phyloP scores from a whole-genome alignment of 2,329 filamentous ascomycete genomes.

The Hirsutella minnesotensis region DNA sequence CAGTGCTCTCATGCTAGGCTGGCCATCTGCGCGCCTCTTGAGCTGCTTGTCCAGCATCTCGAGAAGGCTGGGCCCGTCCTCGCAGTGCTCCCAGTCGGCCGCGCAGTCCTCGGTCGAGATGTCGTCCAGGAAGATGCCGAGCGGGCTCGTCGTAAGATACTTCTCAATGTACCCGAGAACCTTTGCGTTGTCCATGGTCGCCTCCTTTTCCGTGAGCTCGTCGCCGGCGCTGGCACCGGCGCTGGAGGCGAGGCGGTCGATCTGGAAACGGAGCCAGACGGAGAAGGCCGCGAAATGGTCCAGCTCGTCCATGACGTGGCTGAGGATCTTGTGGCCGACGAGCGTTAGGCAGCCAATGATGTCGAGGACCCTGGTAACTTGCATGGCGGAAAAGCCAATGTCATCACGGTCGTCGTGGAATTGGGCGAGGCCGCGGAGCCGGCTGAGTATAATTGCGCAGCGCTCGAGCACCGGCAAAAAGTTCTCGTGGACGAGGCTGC shows the following conservation, averaged over 20 bases:
- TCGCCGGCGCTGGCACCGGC: slow-evolving; percentile 34
- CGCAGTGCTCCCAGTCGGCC: slow-evolving; percentile 29
- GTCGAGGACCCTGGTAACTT: slow-evolving; percentile 56
- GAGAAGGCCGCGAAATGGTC: slow-evolving; percentile 70
- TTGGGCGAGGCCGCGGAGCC: slow-evolving; percentile 70
- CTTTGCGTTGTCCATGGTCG: slow-evolving; percentile 59
- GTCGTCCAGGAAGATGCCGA: slow-evolving; percentile 48
- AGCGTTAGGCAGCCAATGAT: slow-evolving; percentile 65
- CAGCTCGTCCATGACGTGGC: slow-evolving; percentile 63
- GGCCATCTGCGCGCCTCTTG: slow-evolving; percentile 30
- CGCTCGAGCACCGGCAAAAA: slow-evolving; percentile 81
- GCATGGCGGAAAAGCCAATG: slow-evolving; percentile 52
- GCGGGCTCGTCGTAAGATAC: slow-evolving; percentile 53
- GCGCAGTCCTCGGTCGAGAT: slow-evolving; percentile 38
- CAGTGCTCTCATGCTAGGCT: slow-evolving; percentile 36
- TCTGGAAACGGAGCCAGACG: slow-evolving; percentile 71
- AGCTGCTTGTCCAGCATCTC: slow-evolving; percentile 38
- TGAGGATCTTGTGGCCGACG: slow-evolving; percentile 60
- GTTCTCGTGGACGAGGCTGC: slow-evolving; percentile 73
- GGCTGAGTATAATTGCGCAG: slow-evolving; percentile 67
- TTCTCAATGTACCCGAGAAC: slow-evolving; percentile 69
- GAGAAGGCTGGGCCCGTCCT: slow-evolving; percentile 31
- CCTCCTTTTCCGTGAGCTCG: slow-evolving; percentile 68
- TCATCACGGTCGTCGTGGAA: slow-evolving; percentile 59
- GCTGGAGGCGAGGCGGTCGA: slow-evolving; percentile 60